Conservation (phyloP, 805 yeast genomes). For the Jamesozyma jinghongensis region DNA sequence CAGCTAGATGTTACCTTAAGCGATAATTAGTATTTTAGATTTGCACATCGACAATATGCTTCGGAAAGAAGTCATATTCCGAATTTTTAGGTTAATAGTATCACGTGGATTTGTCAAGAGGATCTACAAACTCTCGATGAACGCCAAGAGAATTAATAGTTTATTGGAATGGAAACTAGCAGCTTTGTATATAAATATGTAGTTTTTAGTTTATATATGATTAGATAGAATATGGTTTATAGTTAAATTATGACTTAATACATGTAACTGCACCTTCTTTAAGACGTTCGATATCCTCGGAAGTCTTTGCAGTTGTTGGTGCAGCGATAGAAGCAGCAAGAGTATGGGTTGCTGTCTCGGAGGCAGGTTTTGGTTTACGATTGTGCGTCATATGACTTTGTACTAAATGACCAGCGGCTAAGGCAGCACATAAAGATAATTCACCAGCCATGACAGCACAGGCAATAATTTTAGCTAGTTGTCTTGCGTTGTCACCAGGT, state of each 20-base stretch:
- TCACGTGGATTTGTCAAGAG: too few species aligned
- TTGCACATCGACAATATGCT: too few species aligned
- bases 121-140: too few species aligned
- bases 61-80: too few species aligned
- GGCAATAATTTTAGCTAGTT: constrained; percentile 86
- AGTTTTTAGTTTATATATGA: too few species aligned
- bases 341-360: constrained; percentile 12
- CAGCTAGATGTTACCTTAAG: too few species aligned
- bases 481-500: constrained; percentile 94
- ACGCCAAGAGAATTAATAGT: too few species aligned
- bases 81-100: too few species aligned
- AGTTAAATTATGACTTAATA: constrained; percentile 42
- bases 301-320: constrained; percentile 13
- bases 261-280: constrained; percentile 69
- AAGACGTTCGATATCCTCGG: constrained; percentile 38
- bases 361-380: constrained; percentile 42
- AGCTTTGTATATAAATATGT: too few species aligned
- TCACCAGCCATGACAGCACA: constrained; percentile 95
- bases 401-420: constrained; percentile 97
- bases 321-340: constrained; percentile 14
- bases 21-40: too few species aligned
- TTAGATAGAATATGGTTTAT: too few species aligned
- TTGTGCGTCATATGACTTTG: constrained; percentile 96
- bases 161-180: too few species aligned
- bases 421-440: constrained; percentile 85